Conservation (phyloP, 257 asterid genomes). For the Thymus quinquecostatus region DNA sequence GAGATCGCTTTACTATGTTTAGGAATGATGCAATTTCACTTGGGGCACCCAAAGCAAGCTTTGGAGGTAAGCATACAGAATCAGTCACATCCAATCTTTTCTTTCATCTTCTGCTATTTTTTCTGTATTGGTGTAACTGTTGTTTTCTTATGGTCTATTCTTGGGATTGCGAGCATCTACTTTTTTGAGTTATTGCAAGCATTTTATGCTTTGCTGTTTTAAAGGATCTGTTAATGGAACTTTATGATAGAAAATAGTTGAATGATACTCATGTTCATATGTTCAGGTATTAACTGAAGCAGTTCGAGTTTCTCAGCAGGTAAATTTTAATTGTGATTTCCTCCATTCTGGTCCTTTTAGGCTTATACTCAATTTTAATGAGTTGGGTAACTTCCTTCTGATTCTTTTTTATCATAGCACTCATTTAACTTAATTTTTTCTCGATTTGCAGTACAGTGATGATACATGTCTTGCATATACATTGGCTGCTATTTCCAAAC, state of each 20-base stretch:
- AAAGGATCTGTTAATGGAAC: not conserved
- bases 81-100: constrained; percentile 12
- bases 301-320: constrained; percentile 97
- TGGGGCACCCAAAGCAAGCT: constrained; percentile 93
- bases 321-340: constrained; percentile 32
- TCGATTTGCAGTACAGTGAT: constrained; percentile 75
- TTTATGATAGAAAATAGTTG: not conserved
- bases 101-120: constrained; percentile 25
- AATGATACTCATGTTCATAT: constrained; percentile 23
- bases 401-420: not conserved
- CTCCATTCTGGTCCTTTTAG: not conserved
- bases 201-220: constrained; percentile 10
- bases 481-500: constrained; percentile 78
- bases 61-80: constrained; percentile 66
- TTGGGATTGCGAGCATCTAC: not conserved
- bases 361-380: constrained; percentile 21
- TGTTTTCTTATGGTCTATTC: constrained; percentile 15
- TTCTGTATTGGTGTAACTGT: constrained; percentile 19
- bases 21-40: constrained; percentile 97
- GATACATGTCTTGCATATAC: constrained; percentile 95
- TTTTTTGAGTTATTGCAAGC: not conserved
- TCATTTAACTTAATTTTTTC: constrained; percentile 25
- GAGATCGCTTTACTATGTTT: constrained; percentile 87
- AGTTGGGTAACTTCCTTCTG: constrained; percentile 9
- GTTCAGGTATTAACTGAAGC: constrained; percentile 95